Conservation (phyloP, 2,329 filamentous ascomycete species). For the Juglanconis sp. region DNA sequence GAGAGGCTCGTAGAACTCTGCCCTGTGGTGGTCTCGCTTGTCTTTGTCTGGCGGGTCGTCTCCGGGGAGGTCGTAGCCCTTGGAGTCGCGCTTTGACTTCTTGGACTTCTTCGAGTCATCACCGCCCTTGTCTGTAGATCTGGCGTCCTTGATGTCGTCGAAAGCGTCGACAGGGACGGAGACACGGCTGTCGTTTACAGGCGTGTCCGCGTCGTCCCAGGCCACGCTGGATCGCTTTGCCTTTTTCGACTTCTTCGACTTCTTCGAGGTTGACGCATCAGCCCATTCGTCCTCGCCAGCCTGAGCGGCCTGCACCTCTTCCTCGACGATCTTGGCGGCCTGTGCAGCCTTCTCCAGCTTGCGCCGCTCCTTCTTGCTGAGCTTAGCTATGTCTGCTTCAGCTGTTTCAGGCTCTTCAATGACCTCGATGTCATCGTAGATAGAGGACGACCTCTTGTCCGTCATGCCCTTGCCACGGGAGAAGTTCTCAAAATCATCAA, state of each 20-base stretch:
- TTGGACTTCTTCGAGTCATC: constrained; percentile 33
- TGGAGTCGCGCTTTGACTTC: constrained; percentile 28
- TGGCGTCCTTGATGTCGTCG: constrained; percentile 26
- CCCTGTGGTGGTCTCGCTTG: constrained; percentile 18
- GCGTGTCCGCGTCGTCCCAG: constrained; percentile 18
- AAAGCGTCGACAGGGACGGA: constrained; percentile 30
- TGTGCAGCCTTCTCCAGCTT: constrained; percentile 42
- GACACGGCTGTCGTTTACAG: constrained; percentile 27
- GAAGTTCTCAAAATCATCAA: constrained; percentile 23
- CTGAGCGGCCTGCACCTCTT: constrained; percentile 13
- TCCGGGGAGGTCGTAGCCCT: constrained; percentile 31
- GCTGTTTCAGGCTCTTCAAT: constrained; percentile 20
- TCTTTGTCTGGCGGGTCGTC: constrained; percentile 38
- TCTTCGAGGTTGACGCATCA: constrained; percentile 27
- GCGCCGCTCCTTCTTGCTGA: constrained; percentile 49
- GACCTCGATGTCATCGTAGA: constrained; percentile 23
- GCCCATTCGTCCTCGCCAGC: constrained; percentile 25
- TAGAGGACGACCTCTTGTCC: constrained; percentile 30
- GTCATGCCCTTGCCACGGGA: constrained; percentile 19
- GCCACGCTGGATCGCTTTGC: constrained; percentile 14
- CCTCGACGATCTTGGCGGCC: constrained; percentile 24
- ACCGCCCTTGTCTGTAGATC: constrained; percentile 3
- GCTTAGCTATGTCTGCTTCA: constrained; percentile 25
- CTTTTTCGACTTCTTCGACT: constrained; percentile 24
- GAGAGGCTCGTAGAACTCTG: constrained; percentile 33